phyloP scores from a whole-genome alignment of 768 basidiomycete species.

The Tricholoma furcatifolium region DNA sequence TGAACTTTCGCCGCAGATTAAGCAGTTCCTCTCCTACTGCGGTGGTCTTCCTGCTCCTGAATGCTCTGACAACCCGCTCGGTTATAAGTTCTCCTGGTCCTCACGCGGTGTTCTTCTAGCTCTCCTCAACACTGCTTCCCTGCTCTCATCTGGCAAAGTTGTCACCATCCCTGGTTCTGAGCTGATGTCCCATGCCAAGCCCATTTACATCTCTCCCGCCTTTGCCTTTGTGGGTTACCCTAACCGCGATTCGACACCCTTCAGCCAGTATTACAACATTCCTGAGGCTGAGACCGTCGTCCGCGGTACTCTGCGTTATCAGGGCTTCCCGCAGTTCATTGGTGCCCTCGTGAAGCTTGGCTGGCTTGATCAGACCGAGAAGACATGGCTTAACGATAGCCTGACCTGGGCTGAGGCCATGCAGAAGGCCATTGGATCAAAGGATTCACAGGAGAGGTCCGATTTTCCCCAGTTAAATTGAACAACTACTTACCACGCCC shows the following conservation, averaged over 20 bases:
- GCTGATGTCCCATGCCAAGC: constrained; percentile 87
- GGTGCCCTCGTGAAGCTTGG: constrained; percentile 83
- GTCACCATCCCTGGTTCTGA: constrained; percentile 73
- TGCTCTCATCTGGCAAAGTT: constrained; percentile 63
- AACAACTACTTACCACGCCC: neutral
- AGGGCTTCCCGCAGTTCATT: constrained; percentile 96
- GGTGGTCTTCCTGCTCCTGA: constrained; percentile 94
- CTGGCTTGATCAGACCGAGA: constrained; percentile 73
- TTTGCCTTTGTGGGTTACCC: constrained; percentile 97
- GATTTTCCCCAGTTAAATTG: constrained; percentile 1
- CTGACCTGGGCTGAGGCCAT: constrained; percentile 85
- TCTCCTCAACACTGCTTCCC: constrained; percentile 86
- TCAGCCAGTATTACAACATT: constrained; percentile 89
- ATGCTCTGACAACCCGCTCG: constrained; percentile 90
- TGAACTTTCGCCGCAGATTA: constrained; percentile 53
- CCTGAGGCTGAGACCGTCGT: constrained; percentile 92
- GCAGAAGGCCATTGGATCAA: constrained; percentile 69
- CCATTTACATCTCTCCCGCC: constrained; percentile 94
- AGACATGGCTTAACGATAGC: constrained; percentile 75
- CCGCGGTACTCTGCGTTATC: constrained; percentile 91
- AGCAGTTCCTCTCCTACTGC: constrained; percentile 91
- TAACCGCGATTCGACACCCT: constrained; percentile 91
- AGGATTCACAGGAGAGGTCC: constrained; percentile 69
- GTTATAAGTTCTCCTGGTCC: constrained; percentile 99
- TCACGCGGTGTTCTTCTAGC: constrained; percentile 95